Evolutionary conservation across 768 basidiomycete species (phyloP).

Genomic region (Auricularia sp.): DNA sequence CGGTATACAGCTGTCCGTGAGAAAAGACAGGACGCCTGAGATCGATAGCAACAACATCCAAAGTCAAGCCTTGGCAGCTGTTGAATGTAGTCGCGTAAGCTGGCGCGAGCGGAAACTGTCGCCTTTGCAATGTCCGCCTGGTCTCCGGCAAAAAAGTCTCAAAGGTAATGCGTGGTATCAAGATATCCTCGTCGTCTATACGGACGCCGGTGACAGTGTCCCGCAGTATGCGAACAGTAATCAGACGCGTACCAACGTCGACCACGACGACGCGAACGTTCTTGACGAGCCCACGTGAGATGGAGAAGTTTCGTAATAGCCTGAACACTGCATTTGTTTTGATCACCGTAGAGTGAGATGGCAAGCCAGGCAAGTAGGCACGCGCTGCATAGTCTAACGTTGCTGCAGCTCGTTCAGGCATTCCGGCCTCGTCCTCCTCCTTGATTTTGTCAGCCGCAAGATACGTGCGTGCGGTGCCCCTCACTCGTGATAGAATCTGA

Average conservation of each 20-base stretch:
- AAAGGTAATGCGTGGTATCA: constrained; percentile 21
- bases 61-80: constrained; percentile 11
- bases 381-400: constrained; percentile 17
- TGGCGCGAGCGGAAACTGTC: constrained; percentile 8
- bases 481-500: no score
- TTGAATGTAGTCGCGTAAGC: constrained; percentile 13
- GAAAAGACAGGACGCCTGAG: constrained; percentile 6
- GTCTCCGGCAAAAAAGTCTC: neutral
- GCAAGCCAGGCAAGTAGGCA: constrained; percentile 15
- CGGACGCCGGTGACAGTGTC: constrained; percentile 1
- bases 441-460: constrained; percentile 8
- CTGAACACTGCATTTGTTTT: constrained; percentile 26
- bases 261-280: constrained; percentile 28
- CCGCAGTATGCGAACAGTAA: constrained; percentile 17
- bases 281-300: constrained; percentile 30
- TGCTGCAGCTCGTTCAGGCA: constrained; percentile 11
- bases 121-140: constrained; percentile 3
- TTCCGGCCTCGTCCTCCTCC: constrained; percentile 13
- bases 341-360: constrained; percentile 14
- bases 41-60: constrained; percentile 8
- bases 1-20: constrained; percentile 11
- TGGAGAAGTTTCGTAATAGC: constrained; percentile 29
- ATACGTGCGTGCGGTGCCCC: no score
- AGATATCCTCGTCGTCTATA: constrained; percentile 17
- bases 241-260: constrained; percentile 16